Base-by-base conservation (phyloP, 208 protist species). In the Leptomonas pyrrhocoris region DNA sequence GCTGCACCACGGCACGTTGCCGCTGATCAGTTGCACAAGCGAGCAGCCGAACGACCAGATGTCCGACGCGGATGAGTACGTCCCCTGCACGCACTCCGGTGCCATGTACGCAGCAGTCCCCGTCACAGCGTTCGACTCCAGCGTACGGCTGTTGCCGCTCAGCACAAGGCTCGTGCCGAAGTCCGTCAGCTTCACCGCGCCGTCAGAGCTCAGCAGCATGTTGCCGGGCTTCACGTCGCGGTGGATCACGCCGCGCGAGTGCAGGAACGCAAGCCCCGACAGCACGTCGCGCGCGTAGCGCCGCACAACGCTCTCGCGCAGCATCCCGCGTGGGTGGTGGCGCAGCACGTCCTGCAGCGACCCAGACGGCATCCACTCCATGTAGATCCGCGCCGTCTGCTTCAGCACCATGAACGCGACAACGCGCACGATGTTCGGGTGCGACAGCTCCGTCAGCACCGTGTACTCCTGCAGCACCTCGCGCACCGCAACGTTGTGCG, bases 191-290 rank as follows among this genome's bases (percentile, higher is more conserved):
- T 89, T 86, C 43, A 93, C 74, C 13, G 74, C 64, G 45, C 87
- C 77, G 46, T 95, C 83, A 13, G 61, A 63, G 38, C 68, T 76
- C n/a, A 94, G 80, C 40, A 96, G 77, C 82, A 95, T 86, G 72
- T 97, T 97, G 34, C 42, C 84, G n/a, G 86, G 87, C 71, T 97
- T 95, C 34, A 97, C 74, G 64, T 97, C 92, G 45, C 90, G 77
- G 75, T 97, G 92, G 38, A 90, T 63, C 40, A 97, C 74, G 59
- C 85, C 85, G 68, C 77, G 73, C 2, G 59, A 46, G 80, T 94
- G 90, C 42, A 93, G 67, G 69, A 83, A 93, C 45, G 54, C 64
- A 1, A 95, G 77, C 1, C 85, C 88, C 6, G 38, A 21, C 18
- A 93, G 68, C 40, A 76, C 75, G 45, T 90, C 81, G 40, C 64